Conservation (phyloP, 169 alveolate genomes). For the Ichthyophthirius multifiliis region DNA sequence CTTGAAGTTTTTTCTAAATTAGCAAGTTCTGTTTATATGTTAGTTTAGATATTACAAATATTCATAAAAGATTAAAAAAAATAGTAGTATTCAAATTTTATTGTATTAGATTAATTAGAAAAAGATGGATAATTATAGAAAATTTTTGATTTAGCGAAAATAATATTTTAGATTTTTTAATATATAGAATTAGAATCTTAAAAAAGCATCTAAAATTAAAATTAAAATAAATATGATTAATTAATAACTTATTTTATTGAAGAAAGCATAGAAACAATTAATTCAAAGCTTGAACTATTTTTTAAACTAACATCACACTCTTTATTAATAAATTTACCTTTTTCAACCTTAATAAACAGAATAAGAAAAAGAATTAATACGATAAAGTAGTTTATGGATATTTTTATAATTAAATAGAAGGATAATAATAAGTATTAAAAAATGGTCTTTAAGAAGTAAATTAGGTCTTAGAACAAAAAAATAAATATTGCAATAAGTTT, state of each 20-base stretch:
- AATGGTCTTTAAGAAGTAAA: background rate
- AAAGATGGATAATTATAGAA: background rate
- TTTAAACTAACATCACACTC: background rate
- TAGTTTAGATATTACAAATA: background rate
- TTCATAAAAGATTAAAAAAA: background rate
- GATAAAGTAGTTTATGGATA: background rate
- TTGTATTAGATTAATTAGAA: background rate
- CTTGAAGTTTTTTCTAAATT: background rate
- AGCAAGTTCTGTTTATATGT: background rate
- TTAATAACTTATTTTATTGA: background rate
- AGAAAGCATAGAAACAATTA: background rate
- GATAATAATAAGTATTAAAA: background rate
- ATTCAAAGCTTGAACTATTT: background rate
- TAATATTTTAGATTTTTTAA: background rate
- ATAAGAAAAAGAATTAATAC: background rate
- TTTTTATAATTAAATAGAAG: background rate
- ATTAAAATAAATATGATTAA: background rate
- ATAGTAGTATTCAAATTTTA: background rate
- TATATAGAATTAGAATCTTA: background rate
- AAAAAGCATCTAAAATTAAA: background rate
- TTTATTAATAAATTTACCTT: background rate
- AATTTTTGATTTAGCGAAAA: background rate
- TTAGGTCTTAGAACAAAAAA: too few relatives aligned
- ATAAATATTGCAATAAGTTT: background rate
- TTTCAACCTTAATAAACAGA: background rate